phyloP scores from a whole-genome alignment of 139 green algal genomes.

The Picochlorum sp. region DNA sequence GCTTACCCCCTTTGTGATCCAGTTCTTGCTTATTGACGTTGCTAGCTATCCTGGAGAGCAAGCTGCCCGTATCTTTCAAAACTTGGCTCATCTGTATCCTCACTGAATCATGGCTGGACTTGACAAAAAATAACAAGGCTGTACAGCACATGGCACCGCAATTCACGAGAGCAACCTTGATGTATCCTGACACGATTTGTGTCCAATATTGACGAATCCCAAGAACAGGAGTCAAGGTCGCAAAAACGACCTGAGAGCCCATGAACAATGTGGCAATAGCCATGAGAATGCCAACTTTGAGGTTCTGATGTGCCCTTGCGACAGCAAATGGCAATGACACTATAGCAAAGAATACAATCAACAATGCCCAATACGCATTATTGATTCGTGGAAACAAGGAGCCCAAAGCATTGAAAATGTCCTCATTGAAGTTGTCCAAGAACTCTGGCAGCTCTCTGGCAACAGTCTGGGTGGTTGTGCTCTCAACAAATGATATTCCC shows the following conservation, averaged over 20 bases:
- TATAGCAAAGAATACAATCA: slow-evolving; percentile 13
- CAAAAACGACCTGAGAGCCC: slow-evolving; percentile 17
- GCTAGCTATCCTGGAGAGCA: slow-evolving; percentile 2
- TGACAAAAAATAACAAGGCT: slow-evolving; percentile 6
- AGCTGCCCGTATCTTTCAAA: background rate
- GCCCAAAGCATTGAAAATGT: background rate
- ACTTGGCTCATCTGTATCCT: slow-evolving; percentile 3
- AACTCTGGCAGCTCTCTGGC: background rate
- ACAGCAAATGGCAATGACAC: slow-evolving; percentile 2
- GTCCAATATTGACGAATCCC: slow-evolving; percentile 14
- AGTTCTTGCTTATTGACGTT: background rate
- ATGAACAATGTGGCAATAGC: slow-evolving; percentile 19
- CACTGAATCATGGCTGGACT: slow-evolving; percentile 12
- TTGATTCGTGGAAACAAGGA: background rate
- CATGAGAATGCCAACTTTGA: slow-evolving; percentile 10
- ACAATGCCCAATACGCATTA: slow-evolving; percentile 5
- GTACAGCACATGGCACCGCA: slow-evolving; percentile 6
- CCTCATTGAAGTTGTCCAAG: background rate
- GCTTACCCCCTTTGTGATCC: no score
- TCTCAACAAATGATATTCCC: slow-evolving; percentile 2
- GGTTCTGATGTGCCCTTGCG: slow-evolving; percentile 5
- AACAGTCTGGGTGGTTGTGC: background rate
- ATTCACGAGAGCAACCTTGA: slow-evolving; percentile 18
- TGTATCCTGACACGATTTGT: slow-evolving; percentile 11
- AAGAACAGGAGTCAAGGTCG: slow-evolving; percentile 8